phyloP scores from a whole-genome alignment of 306 rosid species.

The Prunus padus region DNA sequence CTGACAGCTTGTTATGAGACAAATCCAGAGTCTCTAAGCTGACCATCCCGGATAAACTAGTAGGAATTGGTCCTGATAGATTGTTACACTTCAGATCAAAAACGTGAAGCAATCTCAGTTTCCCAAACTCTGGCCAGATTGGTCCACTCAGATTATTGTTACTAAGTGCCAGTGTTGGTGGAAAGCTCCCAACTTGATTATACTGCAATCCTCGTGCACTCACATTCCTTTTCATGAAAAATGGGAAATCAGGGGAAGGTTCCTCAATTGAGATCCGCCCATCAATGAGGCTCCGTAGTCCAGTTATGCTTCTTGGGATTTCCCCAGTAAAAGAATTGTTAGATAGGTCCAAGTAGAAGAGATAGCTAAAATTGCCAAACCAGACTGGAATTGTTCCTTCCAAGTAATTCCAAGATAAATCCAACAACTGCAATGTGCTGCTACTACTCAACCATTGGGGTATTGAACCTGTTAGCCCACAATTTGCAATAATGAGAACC shows the following conservation, averaged over 20 bases:
- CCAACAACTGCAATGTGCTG: constrained; percentile 40
- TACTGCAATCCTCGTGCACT: constrained; percentile 45
- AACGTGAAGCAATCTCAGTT: constrained; percentile 39
- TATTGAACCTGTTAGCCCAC: constrained; percentile 46
- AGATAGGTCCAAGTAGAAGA: constrained; percentile 61
- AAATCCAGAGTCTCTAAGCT: constrained; percentile 55
- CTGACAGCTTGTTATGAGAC: constrained; percentile 46
- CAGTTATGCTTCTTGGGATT: constrained; percentile 38
- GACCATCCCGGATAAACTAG: constrained; percentile 28
- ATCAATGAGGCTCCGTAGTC: constrained; percentile 27
- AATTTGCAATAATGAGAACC: constrained; percentile 44
- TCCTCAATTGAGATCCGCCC: constrained; percentile 23
- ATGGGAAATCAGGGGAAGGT: constrained; percentile 41
- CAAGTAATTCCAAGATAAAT: constrained; percentile 55
- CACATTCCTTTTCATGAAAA: constrained; percentile 39
- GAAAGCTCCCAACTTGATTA: constrained; percentile 47
- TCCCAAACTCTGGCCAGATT: constrained; percentile 56
- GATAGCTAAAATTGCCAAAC: constrained; percentile 33
- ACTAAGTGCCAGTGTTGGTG: constrained; percentile 45
- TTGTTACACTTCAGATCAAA: constrained; percentile 41
- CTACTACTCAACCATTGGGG: constrained; percentile 49
- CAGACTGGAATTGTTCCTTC: constrained; percentile 44
- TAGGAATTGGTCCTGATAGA: constrained; percentile 45
- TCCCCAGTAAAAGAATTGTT: constrained; percentile 53
- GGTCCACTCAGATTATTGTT: constrained; percentile 40